These are phyloP conservation scores for Rhododendron griersonianum DNA, from an alignment of 148 eudicot genomes.

Conservation along the genomic window DNA sequence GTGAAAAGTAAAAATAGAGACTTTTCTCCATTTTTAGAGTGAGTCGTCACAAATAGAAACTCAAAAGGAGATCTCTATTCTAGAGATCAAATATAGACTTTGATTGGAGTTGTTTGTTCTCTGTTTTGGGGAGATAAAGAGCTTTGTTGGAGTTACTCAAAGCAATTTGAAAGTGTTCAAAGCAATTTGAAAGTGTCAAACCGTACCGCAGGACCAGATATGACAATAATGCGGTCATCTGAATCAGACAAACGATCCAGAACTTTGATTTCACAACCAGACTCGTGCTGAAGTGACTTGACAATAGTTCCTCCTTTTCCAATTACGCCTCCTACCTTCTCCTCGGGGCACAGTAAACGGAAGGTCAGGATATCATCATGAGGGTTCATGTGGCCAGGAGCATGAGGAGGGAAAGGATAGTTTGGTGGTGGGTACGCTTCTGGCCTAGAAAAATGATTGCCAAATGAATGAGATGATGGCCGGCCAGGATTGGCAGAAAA, in stretches of 20 bases:
- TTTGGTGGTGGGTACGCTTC: conserved; percentile 30
- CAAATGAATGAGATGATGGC: conserved; percentile 38
- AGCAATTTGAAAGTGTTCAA: not conserved
- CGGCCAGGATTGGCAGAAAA: conserved; percentile 38
- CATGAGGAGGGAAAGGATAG: conserved; percentile 34
- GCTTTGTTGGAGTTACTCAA: not conserved
- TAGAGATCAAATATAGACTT: not conserved
- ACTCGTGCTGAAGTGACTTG: conserved; percentile 69
- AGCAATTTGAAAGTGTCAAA: conserved; percentile 11
- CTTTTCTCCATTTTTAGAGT: not conserved
- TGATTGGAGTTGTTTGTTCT: not conserved
- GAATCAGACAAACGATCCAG: conserved; percentile 49
- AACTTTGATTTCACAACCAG: conserved; percentile 90
- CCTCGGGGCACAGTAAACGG: conserved; percentile 71
- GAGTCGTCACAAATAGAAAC: not conserved
- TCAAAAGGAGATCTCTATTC: not conserved
- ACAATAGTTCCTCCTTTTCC: conserved; percentile 88
- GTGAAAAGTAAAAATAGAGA: not conserved
- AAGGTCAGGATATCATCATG: conserved; percentile 49
- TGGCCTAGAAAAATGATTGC: conserved; percentile 34
- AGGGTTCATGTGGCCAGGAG: conserved; percentile 41
- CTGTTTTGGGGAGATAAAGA: not conserved
- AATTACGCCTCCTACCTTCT: conserved; percentile 83
- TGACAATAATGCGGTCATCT: conserved; percentile 74
- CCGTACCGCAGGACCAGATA: conserved; percentile 93